These are phyloP conservation scores for Abelmoschus esculentus DNA, from an alignment of 345 rosid genomes.

Conservation along the genomic window DNA sequence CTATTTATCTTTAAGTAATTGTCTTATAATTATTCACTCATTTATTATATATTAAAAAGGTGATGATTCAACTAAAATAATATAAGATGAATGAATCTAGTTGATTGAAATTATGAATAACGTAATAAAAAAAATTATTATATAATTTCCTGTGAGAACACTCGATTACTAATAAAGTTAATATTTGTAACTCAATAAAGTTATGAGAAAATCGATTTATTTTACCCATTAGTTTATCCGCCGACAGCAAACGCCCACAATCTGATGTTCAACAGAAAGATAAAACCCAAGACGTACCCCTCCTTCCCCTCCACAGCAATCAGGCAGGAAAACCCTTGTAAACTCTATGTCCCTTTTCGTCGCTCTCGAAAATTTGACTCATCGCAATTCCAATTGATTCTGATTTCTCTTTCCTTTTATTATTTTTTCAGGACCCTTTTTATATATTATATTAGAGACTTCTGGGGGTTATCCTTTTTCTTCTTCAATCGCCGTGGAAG, in stretches of 20 bases:
- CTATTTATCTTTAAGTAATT: no score
- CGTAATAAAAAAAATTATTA: no score
- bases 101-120: no score
- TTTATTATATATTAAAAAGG: no score
- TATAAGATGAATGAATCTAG: no score
- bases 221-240: background rate
- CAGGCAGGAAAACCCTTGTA: conserved; percentile 1
- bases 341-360: background rate
- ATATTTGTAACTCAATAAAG: no score
- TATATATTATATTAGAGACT: no score
- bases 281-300: background rate
- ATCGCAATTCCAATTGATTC: background rate
- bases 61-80: no score
- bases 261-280: background rate
- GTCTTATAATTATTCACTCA: no score
- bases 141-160: no score
- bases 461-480: background rate
- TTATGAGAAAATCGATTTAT: no score
- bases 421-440: background rate
- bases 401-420: background rate
- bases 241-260: background rate
- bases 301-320: background rate
- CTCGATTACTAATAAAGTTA: no score
- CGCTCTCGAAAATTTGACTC: background rate
- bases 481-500: background rate